Conservation (phyloP, 768 basidiomycete species). For the Filobasidium floriforme region DNA sequence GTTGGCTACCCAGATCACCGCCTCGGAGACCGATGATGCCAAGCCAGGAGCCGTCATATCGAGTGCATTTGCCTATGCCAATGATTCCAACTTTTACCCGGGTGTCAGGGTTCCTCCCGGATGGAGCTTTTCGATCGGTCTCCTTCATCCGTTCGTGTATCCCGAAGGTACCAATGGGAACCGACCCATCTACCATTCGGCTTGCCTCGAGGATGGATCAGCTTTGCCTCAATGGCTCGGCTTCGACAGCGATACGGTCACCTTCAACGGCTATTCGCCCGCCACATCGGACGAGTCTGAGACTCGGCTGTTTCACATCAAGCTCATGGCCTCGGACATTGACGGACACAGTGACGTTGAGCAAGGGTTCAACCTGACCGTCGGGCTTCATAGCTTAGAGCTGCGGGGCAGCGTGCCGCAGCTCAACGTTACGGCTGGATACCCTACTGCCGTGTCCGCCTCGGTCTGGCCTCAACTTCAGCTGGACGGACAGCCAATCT, state of each 20-base stretch:
- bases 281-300: slow-evolving; percentile 54
- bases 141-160: slow-evolving; percentile 60
- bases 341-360: slow-evolving; percentile 60
- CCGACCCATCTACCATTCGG: slow-evolving; percentile 27
- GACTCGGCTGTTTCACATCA: slow-evolving; percentile 52
- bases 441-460: background rate
- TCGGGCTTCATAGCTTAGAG: slow-evolving; percentile 47
- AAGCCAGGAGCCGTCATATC: slow-evolving; percentile 48
- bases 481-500: slow-evolving; percentile 51
- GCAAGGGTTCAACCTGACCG: slow-evolving; percentile 57
- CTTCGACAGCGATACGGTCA: slow-evolving; percentile 62
- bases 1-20: slow-evolving; percentile 7
- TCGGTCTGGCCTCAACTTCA: background rate
- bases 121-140: slow-evolving; percentile 86
- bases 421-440: slow-evolving; percentile 62
- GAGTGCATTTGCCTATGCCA: slow-evolving; percentile 60
- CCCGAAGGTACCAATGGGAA: slow-evolving; percentile 41
- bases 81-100: slow-evolving; percentile 49
- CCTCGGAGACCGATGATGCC: background rate
- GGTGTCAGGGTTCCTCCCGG: slow-evolving; percentile 63
- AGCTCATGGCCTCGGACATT: slow-evolving; percentile 63
- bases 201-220: slow-evolving; percentile 60
- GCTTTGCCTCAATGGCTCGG: slow-evolving; percentile 65
- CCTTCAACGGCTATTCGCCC: slow-evolving; percentile 57
- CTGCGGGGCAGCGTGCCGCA: slow-evolving; percentile 57